Evolutionary conservation across 805 yeast genomes (phyloP), one percentile per base, ranked within the genome.

Genomic region (Wickerhamiella vanderwaltii): DNA sequence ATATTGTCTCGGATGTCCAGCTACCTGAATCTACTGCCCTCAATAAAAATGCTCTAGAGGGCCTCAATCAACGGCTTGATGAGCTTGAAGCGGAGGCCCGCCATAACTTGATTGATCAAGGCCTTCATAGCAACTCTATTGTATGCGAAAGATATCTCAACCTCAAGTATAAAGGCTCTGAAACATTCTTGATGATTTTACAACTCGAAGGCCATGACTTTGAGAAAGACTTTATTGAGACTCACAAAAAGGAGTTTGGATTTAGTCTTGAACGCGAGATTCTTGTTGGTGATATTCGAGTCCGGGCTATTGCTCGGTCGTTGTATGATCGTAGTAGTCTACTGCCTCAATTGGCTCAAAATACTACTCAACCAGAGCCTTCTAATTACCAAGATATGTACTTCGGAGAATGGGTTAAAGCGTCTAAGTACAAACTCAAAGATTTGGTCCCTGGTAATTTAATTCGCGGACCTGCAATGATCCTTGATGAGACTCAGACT

Each of bases 81-180:
- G 56, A 51, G 4, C 61, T 86, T 45, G 59, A 58, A 4, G 45
- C 49, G 1, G 62, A 62, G 15, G 77, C 83, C 0, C 49, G 59
- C 0, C 49, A 44, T 4, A 62, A 68, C 33, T 65, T 72, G 29
- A 43, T 39, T 1, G 48, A 54, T 1, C 94, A 85, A 58, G 82
- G 83, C 0, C 72, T 77, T 48, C 30, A 50, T 0, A 58, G 58
- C 4, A 57, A 60, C 3, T 61, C 66, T 18, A 68, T 83, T 18
- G 56, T 52, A 19, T 65, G 69, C 42, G 93, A 85, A 53, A 71
- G 71, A 33, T 82, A 71, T 50, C 62, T 86, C 47, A 86, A 86
- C 55, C 63, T 86, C 67, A 69, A 93, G 53, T 87, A 82, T 55
- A 74, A 74, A 47, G 95, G 95, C 6, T 79, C 94, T n/a, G 95